phyloP scores from a whole-genome alignment of 345 rosid genomes.

The Anastatica hierochuntica region DNA sequence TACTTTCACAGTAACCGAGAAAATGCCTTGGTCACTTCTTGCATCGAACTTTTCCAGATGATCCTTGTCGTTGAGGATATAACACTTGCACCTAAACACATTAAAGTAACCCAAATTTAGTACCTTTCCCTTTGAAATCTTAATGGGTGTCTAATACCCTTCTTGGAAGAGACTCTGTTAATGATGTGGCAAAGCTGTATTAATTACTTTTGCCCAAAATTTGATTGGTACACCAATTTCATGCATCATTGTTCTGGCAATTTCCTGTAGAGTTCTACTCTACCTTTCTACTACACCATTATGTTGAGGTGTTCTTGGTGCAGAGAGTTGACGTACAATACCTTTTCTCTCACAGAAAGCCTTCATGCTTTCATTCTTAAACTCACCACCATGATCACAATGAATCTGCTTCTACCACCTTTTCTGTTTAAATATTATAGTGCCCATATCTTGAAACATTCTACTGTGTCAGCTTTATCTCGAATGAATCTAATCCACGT shows the following conservation, averaged over 20 bases:
- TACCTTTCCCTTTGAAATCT: neutral
- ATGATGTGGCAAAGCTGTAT: neutral
- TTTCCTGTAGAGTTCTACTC: too few relatives aligned
- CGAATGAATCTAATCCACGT: too few relatives aligned
- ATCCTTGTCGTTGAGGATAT: neutral
- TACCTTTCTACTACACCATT: too few relatives aligned
- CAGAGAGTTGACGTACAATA: too few relatives aligned
- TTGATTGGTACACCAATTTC: neutral
- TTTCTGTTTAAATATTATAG: too few relatives aligned
- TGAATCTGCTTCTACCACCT: too few relatives aligned
- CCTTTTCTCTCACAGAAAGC: too few relatives aligned
- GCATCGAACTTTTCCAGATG: neutral
- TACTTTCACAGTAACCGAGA: neutral
- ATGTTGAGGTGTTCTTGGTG: too few relatives aligned
- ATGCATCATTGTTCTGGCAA: neutral
- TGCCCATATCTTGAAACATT: too few relatives aligned
- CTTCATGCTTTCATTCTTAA: too few relatives aligned
- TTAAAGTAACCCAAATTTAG: neutral
- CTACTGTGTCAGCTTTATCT: too few relatives aligned
- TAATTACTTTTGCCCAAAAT: neutral
- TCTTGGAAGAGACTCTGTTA: neutral
- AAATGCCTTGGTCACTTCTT: neutral
- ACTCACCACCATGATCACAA: too few relatives aligned
- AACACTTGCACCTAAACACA: neutral
- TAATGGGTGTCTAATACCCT: accelerated